Evolutionary conservation across 2,329 filamentous ascomycete species (phyloP).

Genomic region (Seiridium unicorne): DNA sequence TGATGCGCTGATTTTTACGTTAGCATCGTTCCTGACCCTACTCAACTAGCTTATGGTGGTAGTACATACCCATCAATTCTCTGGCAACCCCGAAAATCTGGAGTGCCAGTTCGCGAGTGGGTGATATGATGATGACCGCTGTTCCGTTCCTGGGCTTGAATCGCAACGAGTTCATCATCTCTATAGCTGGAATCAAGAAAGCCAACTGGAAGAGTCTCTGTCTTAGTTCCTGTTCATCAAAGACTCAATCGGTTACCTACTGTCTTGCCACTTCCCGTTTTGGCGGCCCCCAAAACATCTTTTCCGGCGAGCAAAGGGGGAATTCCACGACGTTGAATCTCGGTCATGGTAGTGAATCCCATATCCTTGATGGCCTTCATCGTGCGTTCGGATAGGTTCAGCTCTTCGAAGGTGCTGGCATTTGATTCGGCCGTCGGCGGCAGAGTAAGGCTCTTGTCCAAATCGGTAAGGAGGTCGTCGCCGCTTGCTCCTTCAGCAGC

Average conservation of each 20-base stretch:
- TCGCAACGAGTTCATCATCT: slow-evolving; percentile 84
- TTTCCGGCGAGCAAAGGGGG: slow-evolving; percentile 84
- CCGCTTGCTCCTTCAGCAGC: slow-evolving; percentile 29
- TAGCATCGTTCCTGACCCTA: no score
- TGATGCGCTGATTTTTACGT: slow-evolving; percentile 54
- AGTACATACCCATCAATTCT: slow-evolving; percentile 68
- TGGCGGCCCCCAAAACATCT: slow-evolving; percentile 92
- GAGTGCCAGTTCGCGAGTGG: slow-evolving; percentile 88
- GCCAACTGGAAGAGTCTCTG: slow-evolving; percentile 47
- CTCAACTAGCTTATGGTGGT: no score
- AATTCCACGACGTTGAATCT: slow-evolving; percentile 86
- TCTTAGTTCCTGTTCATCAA: neutral
- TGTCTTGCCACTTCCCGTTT: slow-evolving; percentile 92
- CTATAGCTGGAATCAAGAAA: slow-evolving; percentile 90
- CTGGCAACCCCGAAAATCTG: slow-evolving; percentile 95
- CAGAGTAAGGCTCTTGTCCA: slow-evolving; percentile 40
- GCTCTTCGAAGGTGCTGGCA: slow-evolving; percentile 72
- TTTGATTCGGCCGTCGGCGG: slow-evolving; percentile 56
- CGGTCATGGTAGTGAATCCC: slow-evolving; percentile 94
- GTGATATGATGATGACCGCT: slow-evolving; percentile 84
- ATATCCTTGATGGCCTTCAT: slow-evolving; percentile 86
- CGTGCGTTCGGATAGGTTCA: slow-evolving; percentile 85
- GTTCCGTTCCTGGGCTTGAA: slow-evolving; percentile 93
- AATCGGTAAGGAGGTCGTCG: slow-evolving; percentile 29
- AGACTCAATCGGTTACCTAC: neutral